Percentiles rank a stretch among this genome's conserved stretches.
These are phyloP conservation scores for Chrysoporthe cubensis DNA, from an alignment of 2,329 filamentous ascomycete species.

Conservation along the genomic window DNA sequence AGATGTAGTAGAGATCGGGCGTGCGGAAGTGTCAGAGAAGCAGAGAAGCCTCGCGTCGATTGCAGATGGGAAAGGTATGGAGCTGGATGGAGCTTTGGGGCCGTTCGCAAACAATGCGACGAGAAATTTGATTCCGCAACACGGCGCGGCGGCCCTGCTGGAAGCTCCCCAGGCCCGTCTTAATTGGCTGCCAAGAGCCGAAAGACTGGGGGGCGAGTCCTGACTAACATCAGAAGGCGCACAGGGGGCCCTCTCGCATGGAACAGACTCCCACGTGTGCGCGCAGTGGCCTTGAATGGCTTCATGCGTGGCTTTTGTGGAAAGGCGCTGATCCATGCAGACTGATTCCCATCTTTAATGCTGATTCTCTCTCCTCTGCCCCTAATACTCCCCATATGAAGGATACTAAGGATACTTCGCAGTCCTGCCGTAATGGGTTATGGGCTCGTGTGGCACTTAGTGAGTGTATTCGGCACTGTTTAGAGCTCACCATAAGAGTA, in stretches of 20 bases:
- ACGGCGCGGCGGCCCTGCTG: slow-evolving; percentile 2
- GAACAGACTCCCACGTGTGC: slow-evolving; percentile 8
- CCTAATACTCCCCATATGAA: not conserved
- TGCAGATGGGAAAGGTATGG: slow-evolving; percentile 13
- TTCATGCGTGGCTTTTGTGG: slow-evolving; percentile 1
- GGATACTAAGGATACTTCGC: not conserved
- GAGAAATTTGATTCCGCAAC: slow-evolving; percentile 29
- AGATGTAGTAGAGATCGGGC: not conserved
- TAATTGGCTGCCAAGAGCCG: slow-evolving; percentile 22
- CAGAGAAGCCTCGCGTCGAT: slow-evolving; percentile 19
- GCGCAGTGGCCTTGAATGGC: not conserved
- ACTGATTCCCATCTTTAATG: not conserved
- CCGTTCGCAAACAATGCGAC: slow-evolving; percentile 22
- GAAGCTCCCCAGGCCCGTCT: not conserved
- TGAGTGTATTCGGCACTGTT: not conserved
- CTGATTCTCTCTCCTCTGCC: not conserved
- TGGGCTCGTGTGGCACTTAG: not conserved
- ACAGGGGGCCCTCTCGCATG: not conserved
- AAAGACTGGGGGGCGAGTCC: not conserved
- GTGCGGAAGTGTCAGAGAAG: slow-evolving; percentile 7
- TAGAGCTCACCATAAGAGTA: not conserved
- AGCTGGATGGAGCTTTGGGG: slow-evolving; percentile 25
- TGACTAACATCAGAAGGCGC: slow-evolving; percentile 5
- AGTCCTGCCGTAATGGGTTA: not conserved
- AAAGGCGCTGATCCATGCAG: not conserved